Evolutionary conservation across 768 basidiomycete genomes (phyloP), one percentile per base, ranked within the genome.

Genomic region (Rhodosporidiobolus odoratus): DNA sequence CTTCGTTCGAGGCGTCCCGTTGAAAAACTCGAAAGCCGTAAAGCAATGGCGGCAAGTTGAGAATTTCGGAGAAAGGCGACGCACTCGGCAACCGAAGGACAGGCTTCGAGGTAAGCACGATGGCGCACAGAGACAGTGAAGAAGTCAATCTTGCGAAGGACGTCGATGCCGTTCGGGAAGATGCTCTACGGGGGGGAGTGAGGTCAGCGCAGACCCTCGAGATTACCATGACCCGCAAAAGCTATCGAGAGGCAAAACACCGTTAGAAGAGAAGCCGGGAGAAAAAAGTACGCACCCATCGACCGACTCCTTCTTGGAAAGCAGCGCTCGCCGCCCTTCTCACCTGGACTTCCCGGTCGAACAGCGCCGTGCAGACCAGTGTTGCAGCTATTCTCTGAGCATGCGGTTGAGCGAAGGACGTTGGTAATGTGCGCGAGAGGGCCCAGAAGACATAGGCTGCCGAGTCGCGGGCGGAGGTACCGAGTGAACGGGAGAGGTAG

Each of bases 361-460:
- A 94, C 38, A 92, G 81, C 2, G 95, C 86, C 34, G 91, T 89
- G 32, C 86, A 85, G n/a, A 88, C 86, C 68, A 98, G 84, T 40
- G 82, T 81, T 53, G 83, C 85, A 9, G 94, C 89, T 30, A 98
- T 84, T 56, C 82, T 80, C 6, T 81, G 79, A 9, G 89, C 85
- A 78, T 88, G 85, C 0, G 86, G 87, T 52, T 80, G 79, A 63
- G 94, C 81, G 38, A 75, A 58, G 0, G 65, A 52, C 10, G 84
- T 78, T 41, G 84, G 79, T 69, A 90, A 87, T 6, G 88, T 85
- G 75, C 95, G 85, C 19, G 95, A 91, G 65, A 98, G 82, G 17
- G 95, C 89, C 96, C 96, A 99, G 8, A 96, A 79, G 25, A 92
- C 91, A 80, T 98, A 99, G 37, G 92, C 85, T 38, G 94, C 90